Conservation (phyloP, 805 yeast species). For the Lachancea waltii region DNA sequence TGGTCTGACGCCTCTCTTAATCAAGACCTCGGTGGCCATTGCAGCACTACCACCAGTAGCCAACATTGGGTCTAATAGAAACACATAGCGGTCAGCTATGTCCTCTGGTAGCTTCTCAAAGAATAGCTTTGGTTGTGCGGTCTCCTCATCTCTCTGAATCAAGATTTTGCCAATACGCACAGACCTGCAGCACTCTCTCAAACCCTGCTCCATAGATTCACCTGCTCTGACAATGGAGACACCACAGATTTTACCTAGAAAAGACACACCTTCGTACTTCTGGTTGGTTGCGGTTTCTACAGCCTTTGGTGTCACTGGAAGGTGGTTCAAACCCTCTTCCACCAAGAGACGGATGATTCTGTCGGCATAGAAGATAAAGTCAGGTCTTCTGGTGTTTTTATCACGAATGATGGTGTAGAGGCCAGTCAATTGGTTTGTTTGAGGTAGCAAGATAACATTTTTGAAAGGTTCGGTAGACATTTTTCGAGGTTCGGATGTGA, state of each 20-base stretch:
- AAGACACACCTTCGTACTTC: conserved; percentile 66
- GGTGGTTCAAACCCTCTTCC: conserved; percentile 89
- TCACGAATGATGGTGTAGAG: conserved; percentile 88
- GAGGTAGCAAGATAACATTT: conserved; percentile 66
- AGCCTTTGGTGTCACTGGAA: conserved; percentile 69
- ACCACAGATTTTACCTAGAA: conserved; percentile 92
- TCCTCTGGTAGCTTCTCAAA: conserved; percentile 94
- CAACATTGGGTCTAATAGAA: conserved; percentile 91
- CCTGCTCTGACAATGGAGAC: conserved; percentile 98
- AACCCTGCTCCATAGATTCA: conserved; percentile 97
- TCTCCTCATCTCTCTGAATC: conserved; percentile 97
- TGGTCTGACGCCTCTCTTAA: conserved; percentile 78
- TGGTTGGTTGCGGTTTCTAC: conserved; percentile 76
- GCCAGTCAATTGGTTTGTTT: conserved; percentile 84
- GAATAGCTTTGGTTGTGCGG: conserved; percentile 85
- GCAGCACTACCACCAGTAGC: conserved; percentile 99
- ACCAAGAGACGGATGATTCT: conserved; percentile 89
- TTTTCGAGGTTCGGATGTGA: no score
- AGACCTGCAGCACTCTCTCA: conserved; percentile 93
- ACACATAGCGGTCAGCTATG: conserved; percentile 79
- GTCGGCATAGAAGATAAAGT: conserved; percentile 92
- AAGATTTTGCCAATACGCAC: conserved; percentile 94
- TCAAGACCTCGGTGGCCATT: conserved; percentile 91
- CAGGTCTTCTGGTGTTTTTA: conserved; percentile 72
- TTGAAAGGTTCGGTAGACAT: conserved; percentile 32